phyloP scores from a whole-genome alignment of 1,139 yeast genomes.

The Suhomyces wounanorum region DNA sequence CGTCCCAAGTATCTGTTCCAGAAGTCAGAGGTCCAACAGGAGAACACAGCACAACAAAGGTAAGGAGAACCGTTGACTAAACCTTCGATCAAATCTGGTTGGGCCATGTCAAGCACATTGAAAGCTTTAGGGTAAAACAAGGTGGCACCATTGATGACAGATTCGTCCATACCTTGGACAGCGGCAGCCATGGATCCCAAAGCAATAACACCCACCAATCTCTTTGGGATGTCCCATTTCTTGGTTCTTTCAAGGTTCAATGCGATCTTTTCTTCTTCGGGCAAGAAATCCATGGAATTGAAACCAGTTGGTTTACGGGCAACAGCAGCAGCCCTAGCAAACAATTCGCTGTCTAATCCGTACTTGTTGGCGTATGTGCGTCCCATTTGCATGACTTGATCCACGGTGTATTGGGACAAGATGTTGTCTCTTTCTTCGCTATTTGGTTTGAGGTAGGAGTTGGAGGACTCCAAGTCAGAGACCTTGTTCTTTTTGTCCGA shows the following conservation, averaged over 20 bases:
- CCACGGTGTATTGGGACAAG: slow-evolving; percentile 60
- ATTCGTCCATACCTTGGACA: slow-evolving; percentile 92
- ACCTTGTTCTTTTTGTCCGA: slow-evolving; percentile 18
- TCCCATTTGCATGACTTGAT: slow-evolving; percentile 72
- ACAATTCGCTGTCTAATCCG: slow-evolving; percentile 63
- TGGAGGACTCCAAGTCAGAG: slow-evolving; percentile 30
- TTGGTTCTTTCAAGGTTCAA: slow-evolving; percentile 61
- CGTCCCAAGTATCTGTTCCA: slow-evolving; percentile 67
- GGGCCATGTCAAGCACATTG: slow-evolving; percentile 38
- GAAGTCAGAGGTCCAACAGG: slow-evolving; percentile 75
- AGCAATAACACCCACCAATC: slow-evolving; percentile 62
- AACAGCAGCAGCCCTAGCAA: slow-evolving; percentile 73
- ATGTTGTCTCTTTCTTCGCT: slow-evolving; percentile 51
- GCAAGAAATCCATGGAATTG: slow-evolving; percentile 57
- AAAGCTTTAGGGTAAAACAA: slow-evolving; percentile 62
- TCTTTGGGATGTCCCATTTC: slow-evolving; percentile 64
- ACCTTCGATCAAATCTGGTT: slow-evolving; percentile 71
- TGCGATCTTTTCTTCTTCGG: slow-evolving; percentile 59
- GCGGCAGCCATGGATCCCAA: slow-evolving; percentile 88
- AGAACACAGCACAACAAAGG: slow-evolving; percentile 65
- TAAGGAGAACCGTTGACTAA: slow-evolving; percentile 82
- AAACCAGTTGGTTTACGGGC: slow-evolving; percentile 66
- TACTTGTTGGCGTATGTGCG: slow-evolving; percentile 63
- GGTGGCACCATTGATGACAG: slow-evolving; percentile 84
- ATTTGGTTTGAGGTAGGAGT: slow-evolving; percentile 27